Evolutionary conservation across 139 green algal species (phyloP).

Genomic region (Ostreobium quekettii): DNA sequence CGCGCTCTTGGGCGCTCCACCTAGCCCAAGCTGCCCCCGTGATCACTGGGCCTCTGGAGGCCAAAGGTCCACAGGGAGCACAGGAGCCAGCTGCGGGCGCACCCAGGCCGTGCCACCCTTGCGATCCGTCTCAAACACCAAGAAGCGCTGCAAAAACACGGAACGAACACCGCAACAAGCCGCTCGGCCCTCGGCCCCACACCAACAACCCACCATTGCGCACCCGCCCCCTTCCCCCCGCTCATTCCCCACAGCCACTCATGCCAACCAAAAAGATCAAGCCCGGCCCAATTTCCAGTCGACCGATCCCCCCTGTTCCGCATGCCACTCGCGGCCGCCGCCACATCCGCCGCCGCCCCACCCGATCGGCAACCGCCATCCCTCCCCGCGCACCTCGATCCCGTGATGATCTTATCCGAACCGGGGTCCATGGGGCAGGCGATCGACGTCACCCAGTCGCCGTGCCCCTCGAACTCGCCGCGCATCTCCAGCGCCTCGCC

Average conservation of each 20-base stretch:
- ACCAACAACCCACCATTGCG: neutral
- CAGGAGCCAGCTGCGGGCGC: neutral
- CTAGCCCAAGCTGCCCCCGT: no score
- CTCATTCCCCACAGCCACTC: neutral
- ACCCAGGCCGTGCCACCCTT: neutral
- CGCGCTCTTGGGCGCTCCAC: no score
- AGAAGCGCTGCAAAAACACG: neutral
- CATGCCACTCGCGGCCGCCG: neutral
- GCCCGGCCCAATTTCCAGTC: neutral
- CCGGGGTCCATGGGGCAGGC: slow-evolving; percentile 89
- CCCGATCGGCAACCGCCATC: neutral
- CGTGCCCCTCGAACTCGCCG: slow-evolving; percentile 64
- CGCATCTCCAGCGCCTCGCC: slow-evolving; percentile 70
- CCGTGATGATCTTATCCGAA: slow-evolving; percentile 84
- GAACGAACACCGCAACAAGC: neutral
- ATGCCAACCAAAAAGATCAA: neutral
- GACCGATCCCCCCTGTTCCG: neutral
- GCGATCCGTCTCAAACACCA: no score
- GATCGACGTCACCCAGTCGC: slow-evolving; percentile 75
- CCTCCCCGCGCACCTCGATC: slow-evolving; percentile 66
- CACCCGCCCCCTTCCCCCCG: neutral
- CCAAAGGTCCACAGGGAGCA: neutral
- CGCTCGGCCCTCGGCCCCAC: neutral
- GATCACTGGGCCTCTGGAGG: no score
- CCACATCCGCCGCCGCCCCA: neutral